Evolutionary conservation across 2,329 filamentous ascomycete genomes (phyloP), one percentile per base, ranked within the genome.

Genomic region (Penicillium frequentans): DNA sequence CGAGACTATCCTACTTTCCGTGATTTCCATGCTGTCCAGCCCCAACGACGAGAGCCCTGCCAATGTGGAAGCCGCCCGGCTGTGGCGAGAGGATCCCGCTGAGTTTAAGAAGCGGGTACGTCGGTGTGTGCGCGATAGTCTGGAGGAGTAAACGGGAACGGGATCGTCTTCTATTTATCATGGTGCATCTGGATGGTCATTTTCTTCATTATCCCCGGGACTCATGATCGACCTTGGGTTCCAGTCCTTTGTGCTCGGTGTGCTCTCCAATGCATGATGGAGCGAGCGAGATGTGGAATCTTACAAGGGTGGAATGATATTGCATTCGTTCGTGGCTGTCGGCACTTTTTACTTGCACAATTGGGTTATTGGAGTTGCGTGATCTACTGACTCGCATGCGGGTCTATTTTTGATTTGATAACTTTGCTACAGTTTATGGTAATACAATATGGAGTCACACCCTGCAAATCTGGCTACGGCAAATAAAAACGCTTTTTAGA

Each of bases 21-120:
- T 96, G 33, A 96, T 99, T 73, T 95, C 90, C 73, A 88, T 99
- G 80, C 86, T 99, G 63, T 88, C 90, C 62, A 89, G 90, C 69
- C 95, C 95, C 49, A 99, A 99, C 73, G 91, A 96, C 70, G 95
- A 98, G 81, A 93, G 89, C 67, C 91, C 95, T 0, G 95, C 95
- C 49, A 98, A 99, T 72, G 86, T 97, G 27, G 93, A 98, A 79
- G 95, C 95, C 3, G 95, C 93, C 11, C 85, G 90, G 59, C 77
- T 97, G 79, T 89, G 95, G 84, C 85, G 95, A 52, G 91, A 95
- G 69, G 90, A 96, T 69, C 78, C 81, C 54, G 81, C 81, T 58
- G 90, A 93, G 50, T 99, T 96, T 71, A 85, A 91, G 76, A 89
- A 84, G 76, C 81, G 84, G 59, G 93, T 92, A 58, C 81, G 92